Percentiles rank a stretch among this genome's conserved stretches.
Evolutionary conservation across 73 alveolate species (phyloP).

Genomic region (Blepharisma stoltei): DNA sequence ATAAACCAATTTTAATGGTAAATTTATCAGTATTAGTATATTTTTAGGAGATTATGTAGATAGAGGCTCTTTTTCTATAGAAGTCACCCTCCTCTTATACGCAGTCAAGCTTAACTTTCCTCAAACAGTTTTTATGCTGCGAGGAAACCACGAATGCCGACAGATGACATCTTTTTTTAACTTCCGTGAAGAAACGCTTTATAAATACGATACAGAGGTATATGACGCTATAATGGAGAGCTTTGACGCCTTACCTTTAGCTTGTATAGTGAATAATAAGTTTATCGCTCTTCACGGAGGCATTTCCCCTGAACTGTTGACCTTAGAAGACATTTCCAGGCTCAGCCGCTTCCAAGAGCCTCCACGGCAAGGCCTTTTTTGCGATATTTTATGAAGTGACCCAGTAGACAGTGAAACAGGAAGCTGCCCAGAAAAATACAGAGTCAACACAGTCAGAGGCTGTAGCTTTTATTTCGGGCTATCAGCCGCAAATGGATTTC

Average conservation of each 20-base stretch:
- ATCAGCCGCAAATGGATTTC: constrained; percentile 50
- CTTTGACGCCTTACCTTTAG: constrained; percentile 69
- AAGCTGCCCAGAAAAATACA: constrained; percentile 43
- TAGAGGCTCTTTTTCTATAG: constrained; percentile 67
- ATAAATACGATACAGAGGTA: constrained; percentile 67
- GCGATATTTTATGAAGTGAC: constrained; percentile 80
- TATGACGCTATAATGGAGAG: constrained; percentile 72
- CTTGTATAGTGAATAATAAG: constrained; percentile 63
- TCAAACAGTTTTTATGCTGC: constrained; percentile 58
- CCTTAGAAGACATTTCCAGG: constrained; percentile 60
- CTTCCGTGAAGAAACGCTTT: constrained; percentile 61
- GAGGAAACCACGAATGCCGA: constrained; percentile 86
- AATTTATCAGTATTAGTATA: no score
- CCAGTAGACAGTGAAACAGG: constrained; percentile 77
- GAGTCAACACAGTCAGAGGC: constrained; percentile 59
- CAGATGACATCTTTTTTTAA: constrained; percentile 76
- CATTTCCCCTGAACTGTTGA: constrained; percentile 70
- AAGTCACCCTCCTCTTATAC: constrained; percentile 47
- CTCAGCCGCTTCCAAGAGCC: constrained; percentile 68
- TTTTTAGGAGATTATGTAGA: constrained; percentile 79
- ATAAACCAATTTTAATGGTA: no score
- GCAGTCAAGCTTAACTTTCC: constrained; percentile 65
- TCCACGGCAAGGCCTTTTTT: constrained; percentile 69
- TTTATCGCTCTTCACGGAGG: constrained; percentile 81
- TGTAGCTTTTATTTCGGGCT: constrained; percentile 60